These are phyloP conservation scores for Solioccasus polychromus DNA, from an alignment of 768 basidiomycete species.

Conservation along the genomic window DNA sequence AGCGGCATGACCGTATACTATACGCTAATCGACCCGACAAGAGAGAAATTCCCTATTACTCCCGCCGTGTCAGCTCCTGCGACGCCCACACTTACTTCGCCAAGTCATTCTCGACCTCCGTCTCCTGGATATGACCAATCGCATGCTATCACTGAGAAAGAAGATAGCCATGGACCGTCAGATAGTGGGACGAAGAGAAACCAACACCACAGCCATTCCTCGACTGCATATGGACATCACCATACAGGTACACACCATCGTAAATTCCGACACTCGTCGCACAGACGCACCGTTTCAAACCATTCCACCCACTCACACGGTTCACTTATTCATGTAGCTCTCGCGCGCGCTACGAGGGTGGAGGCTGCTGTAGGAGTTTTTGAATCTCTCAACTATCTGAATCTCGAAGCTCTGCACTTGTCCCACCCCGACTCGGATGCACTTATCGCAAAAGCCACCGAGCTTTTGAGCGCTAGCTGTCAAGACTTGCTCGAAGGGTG, in stretches of 20 bases:
- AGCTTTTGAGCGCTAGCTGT: conserved; percentile 51
- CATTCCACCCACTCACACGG: conserved; percentile 34
- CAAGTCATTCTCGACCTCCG: conserved; percentile 30
- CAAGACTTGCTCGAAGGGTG: conserved; percentile 49
- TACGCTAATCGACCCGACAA: conserved; percentile 56
- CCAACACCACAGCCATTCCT: background rate
- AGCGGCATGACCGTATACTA: conserved; percentile 66
- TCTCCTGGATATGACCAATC: conserved; percentile 23
- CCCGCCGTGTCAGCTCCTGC: conserved; percentile 36
- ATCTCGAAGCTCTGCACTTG: conserved; percentile 57
- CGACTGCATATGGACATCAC: conserved; percentile 7
- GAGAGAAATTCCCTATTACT: conserved; percentile 54
- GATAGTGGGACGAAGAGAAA: background rate
- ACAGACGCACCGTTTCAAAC: conserved; percentile 15
- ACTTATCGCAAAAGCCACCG: conserved; percentile 41
- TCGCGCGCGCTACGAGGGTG: conserved; percentile 28
- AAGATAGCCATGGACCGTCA: background rate
- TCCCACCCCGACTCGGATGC: conserved; percentile 46
- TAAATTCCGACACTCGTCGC: conserved; percentile 11
- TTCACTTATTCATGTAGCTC: conserved; percentile 39
- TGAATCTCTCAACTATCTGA: conserved; percentile 67
- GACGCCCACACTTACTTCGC: conserved; percentile 36
- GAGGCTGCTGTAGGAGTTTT: conserved; percentile 71
- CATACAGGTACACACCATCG: background rate
- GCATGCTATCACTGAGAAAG: background rate